phyloP scores from a whole-genome alignment of 192 early-diverging fungal species.

The Entrophospora sp. region DNA sequence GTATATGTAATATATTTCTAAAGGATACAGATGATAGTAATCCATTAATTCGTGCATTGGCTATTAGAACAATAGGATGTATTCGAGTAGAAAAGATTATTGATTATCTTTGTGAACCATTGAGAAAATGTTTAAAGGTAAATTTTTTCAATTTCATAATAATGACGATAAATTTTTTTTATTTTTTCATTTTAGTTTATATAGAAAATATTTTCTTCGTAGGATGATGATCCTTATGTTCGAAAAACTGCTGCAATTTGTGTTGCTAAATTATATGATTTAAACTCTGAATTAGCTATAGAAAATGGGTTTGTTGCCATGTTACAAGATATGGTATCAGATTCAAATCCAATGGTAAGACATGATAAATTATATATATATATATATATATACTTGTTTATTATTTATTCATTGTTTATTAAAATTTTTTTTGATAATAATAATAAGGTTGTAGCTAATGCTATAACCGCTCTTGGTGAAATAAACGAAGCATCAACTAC shows the following conservation, averaged over 20 bases:
- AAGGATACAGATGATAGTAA: constrained; percentile 91
- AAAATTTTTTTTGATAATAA: neutral
- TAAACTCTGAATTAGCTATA: constrained; percentile 73
- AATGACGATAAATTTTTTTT: no score
- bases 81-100: constrained; percentile 91
- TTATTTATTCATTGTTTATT: neutral
- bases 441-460: constrained; percentile 81
- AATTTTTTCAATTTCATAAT: neutral
- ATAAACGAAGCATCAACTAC: constrained; percentile 70
- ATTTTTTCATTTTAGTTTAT: neutral
- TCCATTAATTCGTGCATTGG: constrained; percentile 89
- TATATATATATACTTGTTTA: no score
- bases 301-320: constrained; percentile 88
- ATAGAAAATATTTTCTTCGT: neutral
- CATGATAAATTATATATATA: no score
- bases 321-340: constrained; percentile 86
- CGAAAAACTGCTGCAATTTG: constrained; percentile 94
- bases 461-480: constrained; percentile 83
- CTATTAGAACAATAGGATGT: constrained; percentile 98
- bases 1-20: neutral
- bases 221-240: constrained; percentile 95
- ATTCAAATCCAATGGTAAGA: constrained; percentile 94
- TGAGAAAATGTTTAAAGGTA: constrained; percentile 79
- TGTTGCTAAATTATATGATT: constrained; percentile 93
- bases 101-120: constrained; percentile 86